Evolutionary conservation across 345 rosid genomes (phyloP), one percentile per base, ranked within the genome.

Genomic region (Citropsis articulata): DNA sequence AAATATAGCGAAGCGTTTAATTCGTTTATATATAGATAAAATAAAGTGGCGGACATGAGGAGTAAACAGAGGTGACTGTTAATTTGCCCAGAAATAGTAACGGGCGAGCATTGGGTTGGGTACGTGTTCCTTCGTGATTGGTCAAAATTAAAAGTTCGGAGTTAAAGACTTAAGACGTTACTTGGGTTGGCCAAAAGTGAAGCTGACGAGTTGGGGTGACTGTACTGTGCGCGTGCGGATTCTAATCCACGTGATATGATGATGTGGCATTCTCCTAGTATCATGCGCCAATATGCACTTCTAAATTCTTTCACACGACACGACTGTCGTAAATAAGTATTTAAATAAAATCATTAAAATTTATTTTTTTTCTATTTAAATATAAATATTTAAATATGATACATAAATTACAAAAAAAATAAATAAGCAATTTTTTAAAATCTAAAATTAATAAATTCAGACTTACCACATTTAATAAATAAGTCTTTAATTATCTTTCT

Each of bases 61-160:
- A 36, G 69, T 42, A 74, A 75, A 45, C 50, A 40, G 56, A 30
- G 64, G 61, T 42, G 40, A 71, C 77, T 64, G 76, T 73, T 72
- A 73, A 64, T 73, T 33, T 64, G 35, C 72, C 28, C n/a, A 19
- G 4, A 56, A 36, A 28, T 4, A 12, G 5, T 60, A 67, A 69
- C 67, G 81, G 66, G 28, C 30, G 53, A 33, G 61, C 5, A 56
- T 3, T 38, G 56, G 1, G 33, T 22, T 7, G 31, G 14, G 0
- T 21, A 64, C 73, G 68, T 73, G 77, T 16, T 6, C 8, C 13
- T 4, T 30, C 0, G 18, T 65, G 30, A 74, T 35, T 83, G 77
- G 79, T 14, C 5, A 3, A 12, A 42, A 42, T 42, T 42, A 42
- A 13, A 1, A 45, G 50, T 45, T 45, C 3, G 50, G 16, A 45